Conservation (phyloP, 1,139 yeast genomes). For the Yamadazyma diddensiae region DNA sequence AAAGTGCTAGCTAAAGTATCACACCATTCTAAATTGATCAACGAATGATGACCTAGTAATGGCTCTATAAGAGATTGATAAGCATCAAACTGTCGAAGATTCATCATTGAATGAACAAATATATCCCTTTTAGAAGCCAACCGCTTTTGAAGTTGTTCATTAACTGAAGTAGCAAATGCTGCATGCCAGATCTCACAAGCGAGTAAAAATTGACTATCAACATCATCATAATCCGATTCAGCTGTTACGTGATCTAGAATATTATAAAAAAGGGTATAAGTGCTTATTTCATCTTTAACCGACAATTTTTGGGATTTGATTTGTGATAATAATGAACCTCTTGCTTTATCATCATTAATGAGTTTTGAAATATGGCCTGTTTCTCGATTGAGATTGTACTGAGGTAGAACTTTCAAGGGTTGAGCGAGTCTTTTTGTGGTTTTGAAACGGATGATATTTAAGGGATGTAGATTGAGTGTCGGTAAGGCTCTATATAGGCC, state of each 20-base stretch:
- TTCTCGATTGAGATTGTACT: neutral
- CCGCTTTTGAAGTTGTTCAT: constrained; percentile 13
- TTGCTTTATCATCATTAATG: neutral
- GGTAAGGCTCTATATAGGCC: too few relatives aligned
- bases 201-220: constrained; percentile 15
- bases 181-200: constrained; percentile 23
- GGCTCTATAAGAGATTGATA: constrained; percentile 21
- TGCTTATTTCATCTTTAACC: too few relatives aligned
- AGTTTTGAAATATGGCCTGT: neutral
- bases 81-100: constrained; percentile 17
- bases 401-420: neutral
- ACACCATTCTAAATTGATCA: constrained; percentile 17
- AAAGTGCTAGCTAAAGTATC: constrained; percentile 22
- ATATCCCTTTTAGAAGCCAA: constrained; percentile 18
- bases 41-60: constrained; percentile 7
- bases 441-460: neutral
- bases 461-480: too few relatives aligned
- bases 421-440: neutral
- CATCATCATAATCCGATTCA: too few relatives aligned
- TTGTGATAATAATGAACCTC: neutral
- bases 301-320: too few relatives aligned
- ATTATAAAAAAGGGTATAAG: too few relatives aligned
- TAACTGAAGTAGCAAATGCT: constrained; percentile 6
- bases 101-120: constrained; percentile 22
- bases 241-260: too few relatives aligned